These are phyloP conservation scores for Amaranthus tricolor DNA, from an alignment of 179 eudicot species.

Conservation along the genomic window DNA sequence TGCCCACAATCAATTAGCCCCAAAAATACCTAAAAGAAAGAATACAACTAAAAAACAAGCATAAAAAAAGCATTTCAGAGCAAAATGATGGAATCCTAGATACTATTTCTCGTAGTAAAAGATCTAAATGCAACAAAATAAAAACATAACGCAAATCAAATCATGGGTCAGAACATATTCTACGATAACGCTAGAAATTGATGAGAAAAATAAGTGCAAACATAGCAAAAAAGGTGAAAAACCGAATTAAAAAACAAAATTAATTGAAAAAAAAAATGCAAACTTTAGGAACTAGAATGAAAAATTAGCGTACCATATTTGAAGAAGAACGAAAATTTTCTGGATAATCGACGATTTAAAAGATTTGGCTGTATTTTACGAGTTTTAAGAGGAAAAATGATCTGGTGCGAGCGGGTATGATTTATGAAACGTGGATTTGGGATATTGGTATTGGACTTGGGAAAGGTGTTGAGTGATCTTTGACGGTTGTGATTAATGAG, in stretches of 20 bases:
- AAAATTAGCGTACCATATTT: constrained; percentile 20
- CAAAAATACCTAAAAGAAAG: neutral
- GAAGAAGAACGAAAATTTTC: constrained; percentile 12
- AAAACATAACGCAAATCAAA: constrained; percentile 9
- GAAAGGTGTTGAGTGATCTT: no score
- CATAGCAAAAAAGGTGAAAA: neutral
- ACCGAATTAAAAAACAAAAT: neutral
- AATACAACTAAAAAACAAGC: neutral
- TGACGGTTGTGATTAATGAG: constrained; percentile 3
- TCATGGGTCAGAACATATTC: neutral
- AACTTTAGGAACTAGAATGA: neutral
- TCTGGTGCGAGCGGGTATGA: constrained; percentile 12
- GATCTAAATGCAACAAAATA: constrained; percentile 20
- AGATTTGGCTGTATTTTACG: constrained; percentile 21
- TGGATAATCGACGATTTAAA: constrained; percentile 9
- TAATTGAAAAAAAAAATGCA: neutral
- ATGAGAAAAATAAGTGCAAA: neutral
- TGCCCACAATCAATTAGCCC: constrained; percentile 5
- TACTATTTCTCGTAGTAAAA: neutral
- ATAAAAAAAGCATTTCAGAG: neutral
- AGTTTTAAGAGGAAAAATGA: constrained; percentile 9
- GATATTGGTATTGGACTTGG: neutral
- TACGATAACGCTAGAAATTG: neutral
- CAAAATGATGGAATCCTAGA: constrained; percentile 14
- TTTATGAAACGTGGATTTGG: constrained; percentile 7